Base-by-base conservation (phyloP, 495 filamentous ascomycete species). In the Lophium mytilinum region DNA sequence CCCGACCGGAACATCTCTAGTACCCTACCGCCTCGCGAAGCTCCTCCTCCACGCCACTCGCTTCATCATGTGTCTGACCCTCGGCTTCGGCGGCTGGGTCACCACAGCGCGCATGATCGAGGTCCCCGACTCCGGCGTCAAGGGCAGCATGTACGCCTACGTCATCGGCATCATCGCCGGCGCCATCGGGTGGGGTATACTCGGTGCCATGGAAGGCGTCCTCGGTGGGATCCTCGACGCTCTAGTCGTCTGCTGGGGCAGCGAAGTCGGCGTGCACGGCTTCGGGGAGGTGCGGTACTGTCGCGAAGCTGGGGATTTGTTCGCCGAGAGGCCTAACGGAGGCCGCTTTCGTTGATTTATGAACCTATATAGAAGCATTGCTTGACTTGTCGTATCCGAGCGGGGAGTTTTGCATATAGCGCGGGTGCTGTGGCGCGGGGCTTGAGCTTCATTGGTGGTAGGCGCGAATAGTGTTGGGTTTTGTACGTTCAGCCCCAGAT, bases 1-100 rank as follows among this genome's bases (percentile, higher is more conserved):
- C 71, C 59, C 65, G 71, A 55, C 46, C 50, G 53, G 55, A 24
- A 50, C 73, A 4, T 65, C 78, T 30, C 68, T 86, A 33, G 68
- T 82, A 36, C 84, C 93, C 4, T 98, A 97, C 66, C 82, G 85
- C 19, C 83, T 97, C 17, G 88, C 92, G 4, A 96, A 96, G 65
- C 78, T 98, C 54, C 82, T 98, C 17, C 82, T 98, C 11, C 86
- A 94, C 61, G 91, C 93, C 17, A 89, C 88, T 15, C 80, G 93
- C 17, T 86, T 88, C 62, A 87, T 96, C 62, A 94, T 94, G 79
- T 87, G 89, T 7, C 79, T 88, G 37, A 87, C 87, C 1, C 77
- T 98, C 30, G 94, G 93, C 1, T 92, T 96, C 66, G 92, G 87
- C n/a, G 93, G 88, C 24, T 98, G 93, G 93, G 89, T 97, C n/a